Evolutionary conservation across 2,329 filamentous ascomycete species (phyloP).

Genomic region (Apiospora rasikravindrae): DNA sequence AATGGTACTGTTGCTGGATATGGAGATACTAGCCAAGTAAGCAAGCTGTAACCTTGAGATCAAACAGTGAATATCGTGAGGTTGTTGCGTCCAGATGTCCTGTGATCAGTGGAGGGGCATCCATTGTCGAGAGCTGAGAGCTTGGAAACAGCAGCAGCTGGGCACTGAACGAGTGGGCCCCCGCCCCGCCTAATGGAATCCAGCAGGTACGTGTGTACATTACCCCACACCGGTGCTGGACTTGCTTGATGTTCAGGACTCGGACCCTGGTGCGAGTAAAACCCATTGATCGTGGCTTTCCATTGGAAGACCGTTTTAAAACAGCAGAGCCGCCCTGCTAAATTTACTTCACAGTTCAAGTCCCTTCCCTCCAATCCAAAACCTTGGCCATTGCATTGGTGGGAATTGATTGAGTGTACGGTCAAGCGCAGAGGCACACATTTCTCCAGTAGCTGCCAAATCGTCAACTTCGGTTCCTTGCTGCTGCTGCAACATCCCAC

Average conservation of each 20-base stretch:
- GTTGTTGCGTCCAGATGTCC: background rate
- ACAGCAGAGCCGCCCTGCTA: background rate
- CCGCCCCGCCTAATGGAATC: background rate
- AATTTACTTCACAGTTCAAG: background rate
- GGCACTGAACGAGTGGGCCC: background rate
- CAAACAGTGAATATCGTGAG: background rate
- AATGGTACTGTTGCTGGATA: background rate
- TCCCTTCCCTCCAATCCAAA: background rate
- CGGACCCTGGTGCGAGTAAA: background rate
- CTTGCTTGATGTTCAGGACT: background rate
- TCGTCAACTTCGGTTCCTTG: background rate
- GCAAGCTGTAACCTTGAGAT: background rate
- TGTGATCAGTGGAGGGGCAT: background rate
- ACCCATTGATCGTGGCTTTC: constrained; percentile 11
- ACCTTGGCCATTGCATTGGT: background rate
- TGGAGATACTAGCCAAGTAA: too few species aligned
- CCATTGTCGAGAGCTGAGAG: background rate
- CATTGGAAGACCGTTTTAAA: background rate
- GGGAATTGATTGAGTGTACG: background rate
- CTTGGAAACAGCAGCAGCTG: background rate
- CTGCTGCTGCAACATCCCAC: background rate
- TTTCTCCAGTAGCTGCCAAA: constrained; percentile 1
- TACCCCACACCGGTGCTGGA: background rate
- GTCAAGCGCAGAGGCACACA: background rate
- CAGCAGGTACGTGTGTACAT: background rate